Evolutionary conservation across 805 yeast genomes (phyloP), one percentile per base, ranked within the genome.

Genomic region (Maudiozyma barnettii): DNA sequence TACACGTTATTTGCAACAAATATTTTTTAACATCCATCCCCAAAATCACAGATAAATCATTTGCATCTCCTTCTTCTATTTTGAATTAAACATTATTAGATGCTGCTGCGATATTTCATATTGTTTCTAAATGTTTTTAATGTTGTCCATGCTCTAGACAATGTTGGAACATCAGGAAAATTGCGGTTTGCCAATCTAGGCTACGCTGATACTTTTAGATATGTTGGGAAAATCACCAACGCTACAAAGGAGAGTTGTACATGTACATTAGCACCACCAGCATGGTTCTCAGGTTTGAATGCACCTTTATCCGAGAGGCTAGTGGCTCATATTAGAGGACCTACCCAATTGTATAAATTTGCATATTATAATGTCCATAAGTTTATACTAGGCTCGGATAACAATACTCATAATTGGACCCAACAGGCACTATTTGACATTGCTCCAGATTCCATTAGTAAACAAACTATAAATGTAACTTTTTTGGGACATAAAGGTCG

Each of bases 321-420:
- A 9, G 78, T 85, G 1, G 87, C 83, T 9, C 89, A 83, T 59
- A 74, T 83, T 59, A 74, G 89, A 63, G 90, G 90, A 16, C 90
- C 90, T 2, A 62, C 82, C 49, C 63, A 69, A 7, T 68, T 83
- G 54, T 66, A 65, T 47, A 69, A 75, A 53, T 83, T 82, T 60
- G 89, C 79, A 3, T 78, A 67, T 54, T 83, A 79, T 58, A 70
- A 70, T 18, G 54, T 79, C 10, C 68, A 67, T 2, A 55, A 63
- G 36, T 78, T 67, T 53, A 56, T 46, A 41, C 49, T 55, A 12
- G 47, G 48, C 35, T 21, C 30, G 5, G 51, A 54, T 44, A 40
- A 49, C 26, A 58, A 68, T 31, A 31, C 45, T 9, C 59, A 69
- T 18, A 65, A 66, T 31, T 82, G 86, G 86, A 51, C 60, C 14